Evolutionary conservation across 306 rosid genomes (phyloP).

Genomic region (Cucurbita argyrosperma): DNA sequence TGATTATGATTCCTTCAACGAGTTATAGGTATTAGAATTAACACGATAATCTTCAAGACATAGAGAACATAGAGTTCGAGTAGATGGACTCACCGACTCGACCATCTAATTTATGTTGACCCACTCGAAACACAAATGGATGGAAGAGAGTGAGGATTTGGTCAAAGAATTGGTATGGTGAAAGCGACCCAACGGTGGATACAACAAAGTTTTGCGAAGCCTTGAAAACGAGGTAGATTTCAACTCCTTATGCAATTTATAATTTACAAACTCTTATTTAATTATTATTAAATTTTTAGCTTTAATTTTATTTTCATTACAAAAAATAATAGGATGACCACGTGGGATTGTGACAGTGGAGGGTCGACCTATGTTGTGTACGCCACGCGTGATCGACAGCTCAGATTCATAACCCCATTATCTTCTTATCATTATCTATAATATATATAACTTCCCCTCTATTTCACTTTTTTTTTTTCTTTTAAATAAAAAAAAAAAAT

Average conservation of each 20-base stretch:
- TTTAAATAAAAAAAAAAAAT: background rate
- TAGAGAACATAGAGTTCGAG: no score
- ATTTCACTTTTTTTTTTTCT: background rate
- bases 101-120: no score
- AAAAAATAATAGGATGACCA: background rate
- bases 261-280: background rate
- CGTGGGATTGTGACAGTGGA: background rate
- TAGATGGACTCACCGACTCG: no score
- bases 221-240: constrained; percentile 4
- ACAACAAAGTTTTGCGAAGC: constrained; percentile 9
- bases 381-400: constrained; percentile 8
- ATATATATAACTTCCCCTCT: background rate
- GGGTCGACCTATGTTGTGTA: background rate
- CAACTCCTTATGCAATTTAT: background rate
- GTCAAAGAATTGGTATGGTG: constrained; percentile 5
- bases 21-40: no score
- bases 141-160: background rate
- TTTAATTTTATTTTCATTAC: background rate
- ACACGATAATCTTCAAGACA: no score
- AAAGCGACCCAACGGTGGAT: constrained; percentile 6
- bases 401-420: background rate
- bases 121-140: background rate
- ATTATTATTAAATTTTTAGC: background rate
- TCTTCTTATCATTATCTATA: background rate
- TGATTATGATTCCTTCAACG: no score